Conservation (phyloP, 805 yeast genomes). For the Tetrapisispora nanseiensis region DNA sequence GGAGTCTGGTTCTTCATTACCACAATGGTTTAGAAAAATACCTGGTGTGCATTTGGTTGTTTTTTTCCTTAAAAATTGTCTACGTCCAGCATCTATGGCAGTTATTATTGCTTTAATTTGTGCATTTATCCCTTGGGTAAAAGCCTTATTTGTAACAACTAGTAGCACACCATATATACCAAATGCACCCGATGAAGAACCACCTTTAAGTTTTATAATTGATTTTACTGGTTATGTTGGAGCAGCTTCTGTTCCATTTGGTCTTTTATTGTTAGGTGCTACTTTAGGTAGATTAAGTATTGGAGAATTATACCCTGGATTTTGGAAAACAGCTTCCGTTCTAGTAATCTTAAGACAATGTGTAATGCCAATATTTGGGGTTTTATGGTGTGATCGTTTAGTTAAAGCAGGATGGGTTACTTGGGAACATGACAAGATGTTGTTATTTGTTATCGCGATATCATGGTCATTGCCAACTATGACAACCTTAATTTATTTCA, state of each 20-base stretch:
- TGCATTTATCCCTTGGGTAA: conserved; percentile 83
- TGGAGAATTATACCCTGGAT: conserved; percentile 53
- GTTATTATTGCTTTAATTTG: conserved; percentile 54
- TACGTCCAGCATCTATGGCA: conserved; percentile 66
- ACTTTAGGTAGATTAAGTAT: conserved; percentile 71
- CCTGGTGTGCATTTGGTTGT: conserved; percentile 22
- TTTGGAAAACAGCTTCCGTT: conserved; percentile 52
- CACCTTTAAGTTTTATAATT: conserved; percentile 80
- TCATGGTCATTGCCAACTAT: conserved; percentile 83
- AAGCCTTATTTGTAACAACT: conserved; percentile 55
- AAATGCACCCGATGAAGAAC: conserved; percentile 76
- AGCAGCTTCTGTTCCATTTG: conserved; percentile 84
- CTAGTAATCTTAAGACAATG: conserved; percentile 53
- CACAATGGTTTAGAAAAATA: conserved; percentile 20
- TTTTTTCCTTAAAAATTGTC: conserved; percentile 42
- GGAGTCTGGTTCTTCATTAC: conserved; percentile 24
- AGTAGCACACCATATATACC: conserved; percentile 38
- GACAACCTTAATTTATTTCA: conserved; percentile 76
- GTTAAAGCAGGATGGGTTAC: conserved; percentile 58
- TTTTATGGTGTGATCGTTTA: conserved; percentile 52
- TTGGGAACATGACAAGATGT: conserved; percentile 37
- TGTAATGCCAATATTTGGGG: conserved; percentile 73
- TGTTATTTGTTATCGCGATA: conserved; percentile 66
- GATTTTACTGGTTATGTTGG: conserved; percentile 75
- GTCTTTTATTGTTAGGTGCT: conserved; percentile 76